A percentile compares a stretch with the other conserved stretches of the same genome.
Conservation (phyloP, 306 rosid species). For the Malus fusca region DNA sequence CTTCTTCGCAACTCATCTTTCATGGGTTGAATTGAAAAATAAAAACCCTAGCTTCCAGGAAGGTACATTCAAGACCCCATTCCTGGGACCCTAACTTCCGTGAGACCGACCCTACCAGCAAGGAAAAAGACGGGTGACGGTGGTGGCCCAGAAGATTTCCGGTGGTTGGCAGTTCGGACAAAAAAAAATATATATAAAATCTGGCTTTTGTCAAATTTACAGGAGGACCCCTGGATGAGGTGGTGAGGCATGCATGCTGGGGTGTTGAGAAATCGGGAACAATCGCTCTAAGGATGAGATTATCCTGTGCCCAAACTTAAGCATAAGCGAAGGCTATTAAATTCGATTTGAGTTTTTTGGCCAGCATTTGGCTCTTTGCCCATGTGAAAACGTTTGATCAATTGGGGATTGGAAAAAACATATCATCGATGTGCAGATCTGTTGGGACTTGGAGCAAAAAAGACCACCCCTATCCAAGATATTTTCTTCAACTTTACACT, state of each 20-base stretch:
- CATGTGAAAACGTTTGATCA: conserved; percentile 8
- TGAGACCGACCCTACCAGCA: not conserved
- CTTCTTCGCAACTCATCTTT: conserved; percentile 1
- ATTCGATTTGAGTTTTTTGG: not conserved
- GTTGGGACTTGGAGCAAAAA: not conserved
- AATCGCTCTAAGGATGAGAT: not conserved
- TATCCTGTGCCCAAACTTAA: not conserved
- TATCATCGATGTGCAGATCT: not conserved
- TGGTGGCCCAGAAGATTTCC: conserved; percentile 2
- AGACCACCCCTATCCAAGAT: not conserved
- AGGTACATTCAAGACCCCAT: not conserved
- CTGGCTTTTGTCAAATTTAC: not conserved
- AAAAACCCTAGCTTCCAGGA: not conserved
- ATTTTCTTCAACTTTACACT: not conserved
- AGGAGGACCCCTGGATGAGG: not conserved
- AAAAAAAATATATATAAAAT: not conserved
- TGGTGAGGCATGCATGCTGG: conserved; percentile 9
- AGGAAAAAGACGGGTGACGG: not conserved
- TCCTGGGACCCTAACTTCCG: not conserved
- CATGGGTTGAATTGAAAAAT: not conserved
- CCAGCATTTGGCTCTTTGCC: not conserved
- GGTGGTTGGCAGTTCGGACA: conserved; percentile 3
- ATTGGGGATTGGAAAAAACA: not conserved
- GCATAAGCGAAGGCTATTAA: not conserved
- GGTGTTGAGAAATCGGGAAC: conserved; percentile 8